phyloP scores from a whole-genome alignment of 495 filamentous ascomycete species.

The Chaetomium tenue region DNA sequence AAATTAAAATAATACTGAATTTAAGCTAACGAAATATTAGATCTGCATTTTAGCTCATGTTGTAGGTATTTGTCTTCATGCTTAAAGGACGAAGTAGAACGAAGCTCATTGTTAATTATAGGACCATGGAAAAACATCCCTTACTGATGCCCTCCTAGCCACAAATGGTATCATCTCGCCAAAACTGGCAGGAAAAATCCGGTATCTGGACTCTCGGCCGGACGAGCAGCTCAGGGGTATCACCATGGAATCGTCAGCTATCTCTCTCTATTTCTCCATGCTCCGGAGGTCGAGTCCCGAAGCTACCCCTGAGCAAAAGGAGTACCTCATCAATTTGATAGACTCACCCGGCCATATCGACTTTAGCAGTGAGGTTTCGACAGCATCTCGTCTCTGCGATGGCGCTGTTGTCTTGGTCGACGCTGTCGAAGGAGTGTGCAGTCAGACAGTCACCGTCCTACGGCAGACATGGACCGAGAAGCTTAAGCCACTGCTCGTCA shows the following conservation, averaged over 20 bases:
- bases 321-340: constrained; percentile 96
- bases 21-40: constrained; percentile 66
- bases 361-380: constrained; percentile 97
- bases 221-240: constrained; percentile 97
- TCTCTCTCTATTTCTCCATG: constrained; percentile 95
- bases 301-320: constrained; percentile 65
- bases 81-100: background rate
- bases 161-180: constrained; percentile 99
- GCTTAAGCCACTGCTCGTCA: constrained; percentile 87
- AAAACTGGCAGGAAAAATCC: constrained; percentile 95
- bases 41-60: constrained; percentile 98
- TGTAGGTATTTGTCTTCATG: constrained; percentile 23
- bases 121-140: constrained; percentile 98
- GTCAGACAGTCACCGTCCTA: constrained; percentile 95
- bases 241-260: constrained; percentile 99
- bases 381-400: constrained; percentile 90
- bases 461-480: constrained; percentile 96
- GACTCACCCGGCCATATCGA: constrained; percentile 98
- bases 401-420: constrained; percentile 95
- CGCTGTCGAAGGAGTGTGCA: constrained; percentile 96
- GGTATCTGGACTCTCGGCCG: constrained; percentile 93
- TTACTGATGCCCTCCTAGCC: constrained; percentile 93
- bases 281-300: constrained; percentile 65
- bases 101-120: constrained; percentile 30
- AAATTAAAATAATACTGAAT: background rate